Evolutionary conservation across 345 rosid species (phyloP).

Genomic region (Citrus cavaleriei): DNA sequence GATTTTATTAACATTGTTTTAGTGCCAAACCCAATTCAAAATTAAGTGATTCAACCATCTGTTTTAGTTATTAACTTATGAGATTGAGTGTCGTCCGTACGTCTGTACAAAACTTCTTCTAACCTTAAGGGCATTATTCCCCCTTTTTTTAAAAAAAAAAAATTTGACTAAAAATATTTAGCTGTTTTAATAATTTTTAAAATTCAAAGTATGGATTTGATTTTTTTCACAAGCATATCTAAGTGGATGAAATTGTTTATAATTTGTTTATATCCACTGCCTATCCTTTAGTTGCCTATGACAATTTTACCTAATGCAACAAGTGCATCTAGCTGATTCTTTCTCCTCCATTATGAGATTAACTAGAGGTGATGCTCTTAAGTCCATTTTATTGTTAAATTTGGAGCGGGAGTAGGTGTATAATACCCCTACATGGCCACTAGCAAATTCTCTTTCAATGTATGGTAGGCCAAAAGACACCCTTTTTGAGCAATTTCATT

Average conservation of each 20-base stretch:
- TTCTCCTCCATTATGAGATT: not conserved
- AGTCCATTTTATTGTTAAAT: not conserved
- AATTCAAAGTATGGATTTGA: not conserved
- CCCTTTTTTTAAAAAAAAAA: no score
- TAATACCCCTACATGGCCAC: conserved; percentile 15
- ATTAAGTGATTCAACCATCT: not conserved
- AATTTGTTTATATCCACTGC: not conserved
- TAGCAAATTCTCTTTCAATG: conserved; percentile 2
- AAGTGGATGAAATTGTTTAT: not conserved
- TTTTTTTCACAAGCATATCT: not conserved
- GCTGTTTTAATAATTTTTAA: no score
- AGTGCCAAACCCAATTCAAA: no score
- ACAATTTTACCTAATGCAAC: conserved; percentile 21
- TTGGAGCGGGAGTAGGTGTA: not conserved
- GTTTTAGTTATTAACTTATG: not conserved
- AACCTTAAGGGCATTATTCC: no score
- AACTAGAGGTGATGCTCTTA: not conserved
- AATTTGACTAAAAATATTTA: no score
- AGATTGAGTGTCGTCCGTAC: no score
- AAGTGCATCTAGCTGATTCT: not conserved
- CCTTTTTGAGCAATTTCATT: not conserved
- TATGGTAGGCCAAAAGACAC: conserved; percentile 27
- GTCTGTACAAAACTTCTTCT: no score
- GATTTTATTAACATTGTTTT: no score
- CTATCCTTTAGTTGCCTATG: not conserved